Evolutionary conservation across 2,329 filamentous ascomycete species (phyloP).

Genomic region (Scedosporium aurantiacum): DNA sequence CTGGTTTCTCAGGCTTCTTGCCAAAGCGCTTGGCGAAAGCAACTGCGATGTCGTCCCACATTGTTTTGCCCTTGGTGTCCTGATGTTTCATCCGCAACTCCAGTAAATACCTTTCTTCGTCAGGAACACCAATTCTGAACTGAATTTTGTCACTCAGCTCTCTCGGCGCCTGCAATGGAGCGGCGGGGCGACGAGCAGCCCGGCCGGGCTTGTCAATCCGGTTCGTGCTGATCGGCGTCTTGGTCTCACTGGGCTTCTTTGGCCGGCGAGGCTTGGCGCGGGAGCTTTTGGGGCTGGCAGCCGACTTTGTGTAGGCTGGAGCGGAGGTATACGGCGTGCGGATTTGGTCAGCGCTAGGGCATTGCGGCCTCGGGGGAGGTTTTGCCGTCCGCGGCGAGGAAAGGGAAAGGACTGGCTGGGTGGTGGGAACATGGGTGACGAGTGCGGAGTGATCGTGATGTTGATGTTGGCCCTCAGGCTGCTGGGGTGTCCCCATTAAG

Average conservation of each 20-base stretch:
- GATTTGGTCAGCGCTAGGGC: not conserved
- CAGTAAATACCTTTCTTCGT: slow-evolving; percentile 38
- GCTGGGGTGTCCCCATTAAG: not conserved
- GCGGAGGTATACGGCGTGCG: not conserved
- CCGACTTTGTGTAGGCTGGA: not conserved
- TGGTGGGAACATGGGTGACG: not conserved
- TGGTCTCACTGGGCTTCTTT: not conserved
- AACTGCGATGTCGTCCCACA: slow-evolving; percentile 43
- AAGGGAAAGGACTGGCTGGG: not conserved
- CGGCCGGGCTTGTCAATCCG: not conserved
- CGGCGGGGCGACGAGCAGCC: not conserved
- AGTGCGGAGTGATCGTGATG: not conserved
- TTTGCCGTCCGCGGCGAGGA: not conserved
- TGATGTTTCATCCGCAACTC: slow-evolving; percentile 34
- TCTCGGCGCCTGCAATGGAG: not conserved
- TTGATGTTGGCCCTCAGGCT: not conserved
- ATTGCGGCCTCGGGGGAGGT: not conserved
- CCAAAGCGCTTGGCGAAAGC: slow-evolving; percentile 26
- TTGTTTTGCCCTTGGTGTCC: slow-evolving; percentile 40
- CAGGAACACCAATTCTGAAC: slow-evolving; percentile 33
- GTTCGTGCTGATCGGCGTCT: not conserved
- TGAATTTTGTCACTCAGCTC: slow-evolving; percentile 17
- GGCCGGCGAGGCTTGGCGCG: not conserved
- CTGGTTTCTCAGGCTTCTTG: slow-evolving; percentile 32
- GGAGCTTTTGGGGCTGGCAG: not conserved